phyloP scores from a whole-genome alignment of 352 stramenopile species.

The Globisporangium parvum region DNA sequence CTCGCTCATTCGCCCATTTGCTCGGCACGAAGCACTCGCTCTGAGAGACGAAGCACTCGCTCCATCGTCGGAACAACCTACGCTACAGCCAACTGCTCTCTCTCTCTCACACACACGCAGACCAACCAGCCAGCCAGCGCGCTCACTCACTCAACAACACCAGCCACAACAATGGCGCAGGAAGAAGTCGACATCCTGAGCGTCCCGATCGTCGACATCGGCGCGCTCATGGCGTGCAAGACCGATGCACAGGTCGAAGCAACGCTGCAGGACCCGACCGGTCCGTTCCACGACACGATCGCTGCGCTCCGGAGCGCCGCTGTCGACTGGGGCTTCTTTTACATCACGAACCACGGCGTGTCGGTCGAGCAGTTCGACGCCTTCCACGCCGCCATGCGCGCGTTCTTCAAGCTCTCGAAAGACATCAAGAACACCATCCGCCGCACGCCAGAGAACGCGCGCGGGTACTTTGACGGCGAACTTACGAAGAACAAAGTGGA shows the following conservation, averaged over 20 bases:
- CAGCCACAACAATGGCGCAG: too few species aligned
- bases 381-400: constrained; percentile 60
- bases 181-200: neutral
- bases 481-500: constrained; percentile 92
- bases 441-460: constrained; percentile 76
- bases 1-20: too few species aligned
- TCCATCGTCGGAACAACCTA: too few species aligned
- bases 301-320: constrained; percentile 43
- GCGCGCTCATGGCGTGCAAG: constrained; percentile 29
- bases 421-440: constrained; percentile 47
- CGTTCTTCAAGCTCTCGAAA: constrained; percentile 82
- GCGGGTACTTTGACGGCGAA: constrained; percentile 93
- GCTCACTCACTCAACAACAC: too few species aligned
- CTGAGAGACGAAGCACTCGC: too few species aligned
- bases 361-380: constrained; percentile 41
- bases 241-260: constrained; percentile 30
- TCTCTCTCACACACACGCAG: too few species aligned
- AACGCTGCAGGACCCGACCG: constrained; percentile 10
- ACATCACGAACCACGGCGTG: constrained; percentile 84
- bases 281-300: constrained; percentile 29
- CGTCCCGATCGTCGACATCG: constrained; percentile 49
- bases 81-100: too few species aligned
- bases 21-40: too few species aligned
- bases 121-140: too few species aligned
- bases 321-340: constrained; percentile 90